A percentile compares a stretch with the other conserved stretches of the same genome.
Conservation (phyloP, 2,329 filamentous ascomycete genomes). For the Ceratocystis destructans region DNA sequence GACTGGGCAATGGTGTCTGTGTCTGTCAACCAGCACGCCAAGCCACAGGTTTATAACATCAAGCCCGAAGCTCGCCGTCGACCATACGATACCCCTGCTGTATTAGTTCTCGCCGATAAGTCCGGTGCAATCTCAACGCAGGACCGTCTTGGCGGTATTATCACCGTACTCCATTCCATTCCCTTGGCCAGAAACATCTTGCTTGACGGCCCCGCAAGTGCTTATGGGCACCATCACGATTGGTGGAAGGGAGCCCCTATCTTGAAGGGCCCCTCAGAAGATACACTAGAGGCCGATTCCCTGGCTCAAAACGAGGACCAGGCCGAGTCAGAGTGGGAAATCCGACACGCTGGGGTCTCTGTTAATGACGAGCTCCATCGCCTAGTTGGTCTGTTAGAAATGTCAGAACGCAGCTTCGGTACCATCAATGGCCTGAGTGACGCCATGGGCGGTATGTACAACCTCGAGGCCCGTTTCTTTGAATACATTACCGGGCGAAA, state of each 20-base stretch:
- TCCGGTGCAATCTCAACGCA: conserved; percentile 23
- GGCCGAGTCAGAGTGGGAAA: conserved; percentile 8
- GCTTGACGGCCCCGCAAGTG: conserved; percentile 31
- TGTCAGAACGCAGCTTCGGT: conserved; percentile 46
- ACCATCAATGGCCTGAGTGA: conserved; percentile 36
- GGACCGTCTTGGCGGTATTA: conserved; percentile 38
- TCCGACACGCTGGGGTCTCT: conserved; percentile 22
- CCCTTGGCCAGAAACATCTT: conserved; percentile 44
- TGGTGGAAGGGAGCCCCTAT: conserved; percentile 44
- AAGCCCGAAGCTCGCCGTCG: conserved; percentile 14
- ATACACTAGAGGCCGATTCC: not conserved
- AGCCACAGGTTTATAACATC: conserved; percentile 19
- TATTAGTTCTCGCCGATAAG: conserved; percentile 29
- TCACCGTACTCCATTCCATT: conserved; percentile 48
- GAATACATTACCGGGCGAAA: conserved; percentile 28
- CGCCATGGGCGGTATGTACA: conserved; percentile 23
- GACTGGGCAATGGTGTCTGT: conserved; percentile 47
- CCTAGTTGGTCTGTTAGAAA: conserved; percentile 49
- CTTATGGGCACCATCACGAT: conserved; percentile 42
- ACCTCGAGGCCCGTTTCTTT: conserved; percentile 29
- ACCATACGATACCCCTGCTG: conserved; percentile 34
- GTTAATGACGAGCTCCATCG: conserved; percentile 45
- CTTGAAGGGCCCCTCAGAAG: not conserved
- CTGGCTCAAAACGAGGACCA: not conserved
- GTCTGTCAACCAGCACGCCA: conserved; percentile 33